phyloP scores from a whole-genome alignment of 208 protist species.

The Borovskyia barvae region DNA sequence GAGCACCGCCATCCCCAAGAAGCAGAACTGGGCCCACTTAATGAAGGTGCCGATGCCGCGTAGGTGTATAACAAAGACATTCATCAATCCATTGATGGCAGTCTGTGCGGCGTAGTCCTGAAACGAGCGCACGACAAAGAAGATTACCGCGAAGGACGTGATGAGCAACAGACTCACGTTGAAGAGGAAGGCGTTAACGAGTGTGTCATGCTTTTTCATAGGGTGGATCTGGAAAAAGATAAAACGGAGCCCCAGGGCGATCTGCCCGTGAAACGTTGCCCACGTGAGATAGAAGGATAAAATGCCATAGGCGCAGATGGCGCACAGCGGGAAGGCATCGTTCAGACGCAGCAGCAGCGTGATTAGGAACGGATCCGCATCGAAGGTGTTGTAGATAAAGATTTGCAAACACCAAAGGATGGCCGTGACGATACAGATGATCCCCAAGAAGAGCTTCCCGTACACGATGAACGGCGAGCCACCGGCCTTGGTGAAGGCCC shows the following conservation, averaged over 20 bases:
- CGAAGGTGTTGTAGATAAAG: conserved; percentile 85
- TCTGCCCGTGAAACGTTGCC: conserved; percentile 89
- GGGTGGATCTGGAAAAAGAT: conserved; percentile 87
- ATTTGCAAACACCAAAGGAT: conserved; percentile 91
- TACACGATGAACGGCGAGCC: conserved; percentile 65
- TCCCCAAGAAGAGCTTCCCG: conserved; percentile 42
- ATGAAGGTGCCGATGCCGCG: conserved; percentile 69
- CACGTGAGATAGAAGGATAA: conserved; percentile 93
- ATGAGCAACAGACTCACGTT: conserved; percentile 92
- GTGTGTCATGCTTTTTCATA: conserved; percentile 88
- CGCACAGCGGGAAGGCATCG: conserved; percentile 87
- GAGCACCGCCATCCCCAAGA: conserved; percentile 57
- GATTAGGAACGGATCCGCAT: conserved; percentile 49
- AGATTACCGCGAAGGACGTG: conserved; percentile 83
- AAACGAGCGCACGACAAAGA: conserved; percentile 89
- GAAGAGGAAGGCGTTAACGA: conserved; percentile 95
- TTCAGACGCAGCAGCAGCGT: conserved; percentile 77
- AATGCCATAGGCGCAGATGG: conserved; percentile 85
- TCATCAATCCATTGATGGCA: conserved; percentile 69
- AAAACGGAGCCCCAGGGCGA: conserved; percentile 86
- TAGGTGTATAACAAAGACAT: conserved; percentile 71
- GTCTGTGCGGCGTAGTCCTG: conserved; percentile 77
- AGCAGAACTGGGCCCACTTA: conserved; percentile 64
- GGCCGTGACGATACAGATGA: conserved; percentile 60
- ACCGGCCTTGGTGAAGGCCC: conserved; percentile 71